Evolutionary conservation across 768 basidiomycete species (phyloP), one percentile per base, ranked within the genome.

Genomic region (Amanita subjunquillea): DNA sequence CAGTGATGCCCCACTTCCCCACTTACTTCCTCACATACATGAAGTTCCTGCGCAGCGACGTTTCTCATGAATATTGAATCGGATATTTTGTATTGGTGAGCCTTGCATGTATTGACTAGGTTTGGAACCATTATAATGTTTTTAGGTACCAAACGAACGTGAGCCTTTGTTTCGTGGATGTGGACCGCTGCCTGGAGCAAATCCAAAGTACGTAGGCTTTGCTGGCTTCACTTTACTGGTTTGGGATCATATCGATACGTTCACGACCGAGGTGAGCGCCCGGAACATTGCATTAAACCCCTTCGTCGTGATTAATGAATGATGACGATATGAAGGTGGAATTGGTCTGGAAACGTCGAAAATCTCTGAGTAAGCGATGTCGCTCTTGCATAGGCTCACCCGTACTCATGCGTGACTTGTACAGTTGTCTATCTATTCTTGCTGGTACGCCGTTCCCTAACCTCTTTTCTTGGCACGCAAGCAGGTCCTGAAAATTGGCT

Each of bases 161-260:
- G 25, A 8, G 51, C 15, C 15, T 22, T n/a, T 17, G 3, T 40
- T n/a, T 22, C 30, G 7, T 17, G 17, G 32, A n/a, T 17, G 10
- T 36, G 22, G 12, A 23, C 12, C 30, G 5, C 9, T 17, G 1
- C 29, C 43, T 46, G 23, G 4, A 36, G 22, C 32, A 22, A 17
- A 27, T n/a, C 12, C 25, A 17, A 23, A 83, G 79, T 74, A 69
- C 50, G 68, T 82, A 32, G 80, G 76, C 10, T 63, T 82, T 34
- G 71, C 70, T 9, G 73, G 76, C 56, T 77, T 77, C 58, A 72
- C 72, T 1, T 59, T 76, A 12, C 66, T 83, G 10, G 54, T 82
- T 12, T 82, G 76, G 74, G 79, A 81, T 55, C 79, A 81, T 54
- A 56, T 79, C 25, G 68, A 79, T 53, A 78, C 79, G 0, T 74